Conservation (phyloP, 108 stramenopile species). For the Nitzschia putrida region DNA sequence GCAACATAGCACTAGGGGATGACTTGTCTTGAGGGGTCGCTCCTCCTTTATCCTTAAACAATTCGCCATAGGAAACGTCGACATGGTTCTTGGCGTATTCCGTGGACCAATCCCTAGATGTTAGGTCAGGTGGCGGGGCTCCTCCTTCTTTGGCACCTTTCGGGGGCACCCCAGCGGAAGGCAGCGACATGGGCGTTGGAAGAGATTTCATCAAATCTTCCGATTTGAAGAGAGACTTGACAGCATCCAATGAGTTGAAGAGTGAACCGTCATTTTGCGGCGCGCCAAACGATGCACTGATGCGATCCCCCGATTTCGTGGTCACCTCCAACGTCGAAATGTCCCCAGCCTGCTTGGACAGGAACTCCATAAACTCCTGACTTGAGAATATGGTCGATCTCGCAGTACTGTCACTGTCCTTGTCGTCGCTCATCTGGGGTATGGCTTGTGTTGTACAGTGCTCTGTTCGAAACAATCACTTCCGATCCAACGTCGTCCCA, state of each 20-base stretch:
- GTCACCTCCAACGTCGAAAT: slow-evolving; percentile 29
- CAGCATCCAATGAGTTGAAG: slow-evolving; percentile 15
- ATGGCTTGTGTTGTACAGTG: not conserved
- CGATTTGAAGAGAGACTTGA: slow-evolving; percentile 6
- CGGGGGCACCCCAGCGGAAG: not conserved
- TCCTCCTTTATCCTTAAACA: not conserved
- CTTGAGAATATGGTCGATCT: slow-evolving; percentile 20
- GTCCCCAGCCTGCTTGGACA: slow-evolving; percentile 22
- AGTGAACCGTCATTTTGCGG: slow-evolving; percentile 2
- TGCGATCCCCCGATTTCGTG: slow-evolving; percentile 10
- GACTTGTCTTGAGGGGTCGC: not conserved
- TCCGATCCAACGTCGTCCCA: too few species aligned
- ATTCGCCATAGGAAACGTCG: slow-evolving; percentile 25
- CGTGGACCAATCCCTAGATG: slow-evolving; percentile 25
- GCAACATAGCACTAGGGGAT: slow-evolving; percentile 1
- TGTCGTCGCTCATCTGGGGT: not conserved
- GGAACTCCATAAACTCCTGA: slow-evolving; percentile 30
- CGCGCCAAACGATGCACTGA: slow-evolving; percentile 25
- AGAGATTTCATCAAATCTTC: slow-evolving; percentile 6
- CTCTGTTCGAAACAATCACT: too few species aligned
- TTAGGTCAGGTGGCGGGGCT: not conserved
- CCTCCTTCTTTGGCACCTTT: not conserved
- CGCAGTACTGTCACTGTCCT: not conserved
- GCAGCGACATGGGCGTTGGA: not conserved
- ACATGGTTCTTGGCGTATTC: slow-evolving; percentile 36